These are phyloP conservation scores for Fusarium sp. DNA, from an alignment of 2,329 filamentous ascomycete genomes.

Conservation along the genomic window DNA sequence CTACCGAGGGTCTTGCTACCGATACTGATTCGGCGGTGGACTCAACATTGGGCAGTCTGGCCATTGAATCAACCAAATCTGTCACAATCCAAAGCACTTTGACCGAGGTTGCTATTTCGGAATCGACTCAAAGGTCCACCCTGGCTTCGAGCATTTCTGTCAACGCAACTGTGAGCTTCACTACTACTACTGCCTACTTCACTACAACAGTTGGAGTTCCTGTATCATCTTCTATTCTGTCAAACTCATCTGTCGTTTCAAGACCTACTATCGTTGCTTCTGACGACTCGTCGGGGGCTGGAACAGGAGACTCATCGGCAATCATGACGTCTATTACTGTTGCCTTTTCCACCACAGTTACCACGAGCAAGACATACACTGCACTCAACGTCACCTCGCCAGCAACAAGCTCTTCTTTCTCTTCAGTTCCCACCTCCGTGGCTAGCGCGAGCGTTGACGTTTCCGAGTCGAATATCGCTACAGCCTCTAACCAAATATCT, in stretches of 20 bases:
- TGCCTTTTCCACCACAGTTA: neutral
- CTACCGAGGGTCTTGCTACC: neutral
- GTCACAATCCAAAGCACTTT: neutral
- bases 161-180: neutral
- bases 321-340: neutral
- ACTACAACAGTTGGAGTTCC: neutral
- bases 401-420: slow-evolving; percentile 1
- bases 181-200: slow-evolving; percentile 4
- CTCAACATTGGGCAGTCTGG: neutral
- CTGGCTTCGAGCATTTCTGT: neutral
- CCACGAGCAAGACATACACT: neutral
- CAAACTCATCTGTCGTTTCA: neutral
- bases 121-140: neutral
- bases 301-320: neutral
- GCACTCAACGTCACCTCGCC: neutral
- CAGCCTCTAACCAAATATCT: neutral
- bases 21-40: neutral
- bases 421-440: neutral
- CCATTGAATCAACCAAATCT: neutral
- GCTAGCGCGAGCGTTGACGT: neutral
- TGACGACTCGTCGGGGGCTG: neutral
- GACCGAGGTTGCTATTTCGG: neutral
- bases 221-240: neutral
- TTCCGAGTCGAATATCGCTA: neutral
- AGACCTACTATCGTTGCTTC: neutral